Evolutionary conservation across 2,329 filamentous ascomycete genomes (phyloP).

Genomic region (Trichoderma harzianum): DNA sequence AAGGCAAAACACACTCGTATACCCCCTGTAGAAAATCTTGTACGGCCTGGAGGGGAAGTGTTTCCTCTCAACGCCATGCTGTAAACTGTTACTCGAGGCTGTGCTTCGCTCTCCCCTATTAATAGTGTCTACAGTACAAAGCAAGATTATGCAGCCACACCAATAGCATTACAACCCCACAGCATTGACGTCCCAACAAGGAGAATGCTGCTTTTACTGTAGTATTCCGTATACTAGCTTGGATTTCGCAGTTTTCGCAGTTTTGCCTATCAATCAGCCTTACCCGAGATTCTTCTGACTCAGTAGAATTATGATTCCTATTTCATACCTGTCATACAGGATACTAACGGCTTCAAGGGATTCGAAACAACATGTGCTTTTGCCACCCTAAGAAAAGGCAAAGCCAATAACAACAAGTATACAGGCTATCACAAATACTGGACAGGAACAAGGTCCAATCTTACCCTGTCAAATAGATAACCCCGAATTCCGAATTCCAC

Average conservation of each 20-base stretch:
- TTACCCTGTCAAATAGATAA: not conserved
- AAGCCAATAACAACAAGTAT: not conserved
- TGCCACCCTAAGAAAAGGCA: not conserved
- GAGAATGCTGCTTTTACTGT: too few relatives aligned
- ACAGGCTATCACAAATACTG: not conserved
- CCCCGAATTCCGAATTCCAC: not conserved
- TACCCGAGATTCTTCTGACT: not conserved
- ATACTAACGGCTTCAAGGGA: not conserved
- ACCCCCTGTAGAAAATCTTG: not conserved
- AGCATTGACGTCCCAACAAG: not conserved
- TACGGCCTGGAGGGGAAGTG: not conserved
- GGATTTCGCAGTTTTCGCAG: not conserved
- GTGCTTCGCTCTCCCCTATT: not conserved
- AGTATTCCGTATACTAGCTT: not conserved
- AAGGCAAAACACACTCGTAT: not conserved
- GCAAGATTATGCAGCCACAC: not conserved
- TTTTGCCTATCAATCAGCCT: not conserved
- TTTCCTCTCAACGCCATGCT: not conserved
- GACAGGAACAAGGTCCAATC: not conserved
- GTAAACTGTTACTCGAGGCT: not conserved
- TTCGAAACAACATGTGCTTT: not conserved
- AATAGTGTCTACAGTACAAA: not conserved
- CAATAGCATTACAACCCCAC: not conserved
- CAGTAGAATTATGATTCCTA: not conserved
- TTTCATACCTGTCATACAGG: not conserved